Evolutionary conservation across 495 filamentous ascomycete species (phyloP), one percentile per base, ranked within the genome.

Genomic region (Aspergillus cavernicola): DNA sequence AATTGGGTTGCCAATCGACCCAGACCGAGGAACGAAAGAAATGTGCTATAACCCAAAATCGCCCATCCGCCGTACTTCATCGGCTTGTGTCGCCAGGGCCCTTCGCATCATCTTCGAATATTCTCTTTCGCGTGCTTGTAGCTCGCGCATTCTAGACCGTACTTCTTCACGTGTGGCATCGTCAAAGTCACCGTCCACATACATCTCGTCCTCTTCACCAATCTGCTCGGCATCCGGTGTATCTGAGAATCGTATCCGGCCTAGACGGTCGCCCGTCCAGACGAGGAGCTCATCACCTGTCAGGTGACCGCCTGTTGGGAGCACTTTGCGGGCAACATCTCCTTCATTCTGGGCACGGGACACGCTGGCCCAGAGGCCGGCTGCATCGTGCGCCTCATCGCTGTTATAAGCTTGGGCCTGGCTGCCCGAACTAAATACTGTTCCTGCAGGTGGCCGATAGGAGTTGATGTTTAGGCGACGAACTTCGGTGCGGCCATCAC

Each of bases 191-290:
- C 55, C 65, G 55, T 69, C 65, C 37, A 68, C 64, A 24, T 61
- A 65, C 50, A 62, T 58, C 12, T 67, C 70, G 33, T 72, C 73
- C 9, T 84, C 78, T 53, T 73, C 56, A 13, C 72, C 60, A 29
- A 63, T 58, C 67, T 77, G 48, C 66, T 73, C 44, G 65, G 55
- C 18, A 60, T 74, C 61, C 0, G 73, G 66, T 22, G 68, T 66
- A 32, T 74, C 67, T 0, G 83, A 81, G 52, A 87, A 87, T 20
- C 77, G 79, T 18, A 91, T 61, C 28, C 91, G 71, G 15, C 89
- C 89, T 45, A 92, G 73, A 57, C 84, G 84, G 57, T 92, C 89
- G 11, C 88, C 89, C 0, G 87, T 90, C 89, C 89, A 92, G 5
- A 92, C 69, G 11, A 89, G 69, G 43, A 92, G 68, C 58, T 90